Conservation (phyloP, 257 asterid species). For the Paulownia fortunei region DNA sequence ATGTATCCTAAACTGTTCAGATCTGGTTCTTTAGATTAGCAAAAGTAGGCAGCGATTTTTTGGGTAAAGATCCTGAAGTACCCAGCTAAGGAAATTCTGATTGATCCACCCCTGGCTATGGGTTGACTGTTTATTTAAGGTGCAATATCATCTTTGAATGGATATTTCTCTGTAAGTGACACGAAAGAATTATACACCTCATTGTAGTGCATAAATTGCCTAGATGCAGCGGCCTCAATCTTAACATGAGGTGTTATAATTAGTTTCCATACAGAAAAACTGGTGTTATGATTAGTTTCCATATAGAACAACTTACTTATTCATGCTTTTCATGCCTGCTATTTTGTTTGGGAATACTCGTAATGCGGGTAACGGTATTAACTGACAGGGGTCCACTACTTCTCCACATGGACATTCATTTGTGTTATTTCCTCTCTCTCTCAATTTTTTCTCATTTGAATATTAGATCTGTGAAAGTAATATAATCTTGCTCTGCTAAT, state of each 20-base stretch:
- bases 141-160: not conserved
- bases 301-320: not conserved
- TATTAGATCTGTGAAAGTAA: not conserved
- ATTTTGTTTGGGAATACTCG: not conserved
- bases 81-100: constrained; percentile 16
- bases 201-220: not conserved
- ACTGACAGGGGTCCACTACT: constrained; percentile 7
- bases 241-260: not conserved
- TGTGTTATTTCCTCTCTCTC: not conserved
- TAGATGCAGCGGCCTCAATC: not conserved
- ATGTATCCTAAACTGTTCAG: not conserved
- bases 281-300: not conserved
- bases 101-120: not conserved
- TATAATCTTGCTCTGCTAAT: constrained; percentile 5
- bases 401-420: not conserved
- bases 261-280: not conserved
- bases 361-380: not conserved
- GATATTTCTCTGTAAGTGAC: not conserved
- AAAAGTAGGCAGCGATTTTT: not conserved
- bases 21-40: constrained; percentile 20
- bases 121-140: not conserved
- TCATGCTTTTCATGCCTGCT: not conserved
- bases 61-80: not conserved
- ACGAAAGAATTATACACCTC: not conserved
- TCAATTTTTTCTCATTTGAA: not conserved